A percentile compares a stretch with the other conserved stretches of the same genome.
Conservation (phyloP, 2,329 filamentous ascomycete species). For the Botrytis paeoniae region DNA sequence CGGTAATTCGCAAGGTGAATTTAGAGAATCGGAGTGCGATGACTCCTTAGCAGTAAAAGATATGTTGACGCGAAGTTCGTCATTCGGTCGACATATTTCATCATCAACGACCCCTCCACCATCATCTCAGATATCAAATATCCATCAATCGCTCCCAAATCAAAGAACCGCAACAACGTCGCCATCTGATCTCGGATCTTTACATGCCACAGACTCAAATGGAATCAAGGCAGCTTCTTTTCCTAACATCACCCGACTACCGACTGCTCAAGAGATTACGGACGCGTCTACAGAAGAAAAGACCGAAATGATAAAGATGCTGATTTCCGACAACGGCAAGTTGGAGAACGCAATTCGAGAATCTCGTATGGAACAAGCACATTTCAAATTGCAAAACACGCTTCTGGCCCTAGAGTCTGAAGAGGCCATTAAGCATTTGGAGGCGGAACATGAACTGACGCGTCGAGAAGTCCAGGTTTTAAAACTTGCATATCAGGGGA, state of each 20-base stretch:
- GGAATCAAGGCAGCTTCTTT: conserved; percentile 26
- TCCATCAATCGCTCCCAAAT: conserved; percentile 19
- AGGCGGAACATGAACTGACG: conserved; percentile 90
- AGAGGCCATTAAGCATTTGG: conserved; percentile 80
- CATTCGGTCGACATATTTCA: neutral
- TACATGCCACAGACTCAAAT: conserved; percentile 33
- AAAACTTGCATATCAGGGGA: conserved; percentile 64
- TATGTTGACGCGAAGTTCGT: neutral
- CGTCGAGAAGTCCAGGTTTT: conserved; percentile 83
- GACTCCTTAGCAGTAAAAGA: neutral
- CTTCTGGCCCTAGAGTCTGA: conserved; percentile 80
- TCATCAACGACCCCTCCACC: conserved; percentile 44
- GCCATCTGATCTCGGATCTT: conserved; percentile 31
- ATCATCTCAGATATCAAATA: conserved; percentile 52
- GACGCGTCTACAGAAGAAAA: conserved; percentile 55
- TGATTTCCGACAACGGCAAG: conserved; percentile 55
- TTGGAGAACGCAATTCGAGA: conserved; percentile 52
- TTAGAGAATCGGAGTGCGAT: neutral
- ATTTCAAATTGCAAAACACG: conserved; percentile 87
- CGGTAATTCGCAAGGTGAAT: neutral
- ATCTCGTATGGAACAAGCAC: conserved; percentile 78
- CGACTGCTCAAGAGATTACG: conserved; percentile 49
- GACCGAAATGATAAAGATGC: conserved; percentile 53
- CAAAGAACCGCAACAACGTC: conserved; percentile 26
- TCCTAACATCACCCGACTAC: conserved; percentile 30